These are phyloP conservation scores for Erodium trifolium DNA, from an alignment of 441 rosid species.

Conservation along the genomic window DNA sequence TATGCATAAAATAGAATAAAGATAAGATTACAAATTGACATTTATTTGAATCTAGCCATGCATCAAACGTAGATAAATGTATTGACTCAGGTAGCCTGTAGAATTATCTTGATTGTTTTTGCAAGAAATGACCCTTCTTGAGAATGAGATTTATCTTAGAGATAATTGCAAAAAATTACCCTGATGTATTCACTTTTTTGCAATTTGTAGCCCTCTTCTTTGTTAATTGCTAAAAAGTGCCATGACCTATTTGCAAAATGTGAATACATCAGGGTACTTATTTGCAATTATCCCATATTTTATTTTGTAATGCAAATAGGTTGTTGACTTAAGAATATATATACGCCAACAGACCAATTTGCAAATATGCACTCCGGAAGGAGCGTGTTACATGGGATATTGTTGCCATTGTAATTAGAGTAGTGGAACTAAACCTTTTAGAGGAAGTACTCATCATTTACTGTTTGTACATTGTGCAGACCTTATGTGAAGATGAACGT, in stretches of 20 bases:
- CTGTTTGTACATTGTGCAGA: constrained; percentile 33
- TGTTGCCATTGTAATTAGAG: not conserved
- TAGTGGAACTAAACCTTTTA: not conserved
- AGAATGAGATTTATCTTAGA: not conserved
- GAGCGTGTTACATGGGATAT: not conserved
- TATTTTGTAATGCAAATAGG: too few relatives aligned
- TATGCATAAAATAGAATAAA: too few relatives aligned
- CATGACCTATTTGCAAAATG: too few relatives aligned
- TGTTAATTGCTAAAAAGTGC: too few relatives aligned
- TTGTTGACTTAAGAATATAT: not conserved
- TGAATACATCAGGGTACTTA: too few relatives aligned
- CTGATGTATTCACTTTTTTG: too few relatives aligned
- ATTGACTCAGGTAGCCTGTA: not conserved
- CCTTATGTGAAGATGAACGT: constrained; percentile 60
- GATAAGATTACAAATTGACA: not conserved
- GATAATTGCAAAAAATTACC: too few relatives aligned
- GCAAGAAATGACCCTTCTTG: not conserved
- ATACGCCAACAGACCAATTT: not conserved
- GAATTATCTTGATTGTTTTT: too few relatives aligned
- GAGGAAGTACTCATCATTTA: not conserved
- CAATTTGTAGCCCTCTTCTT: too few relatives aligned
- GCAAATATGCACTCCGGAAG: not conserved
- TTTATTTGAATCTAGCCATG: not conserved
- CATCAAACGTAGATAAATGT: not conserved
- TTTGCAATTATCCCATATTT: too few relatives aligned